Percentiles rank a stretch among this genome's conserved stretches.
phyloP scores from a whole-genome alignment of 2,329 filamentous ascomycete species.

The Trichoderma sp. region DNA sequence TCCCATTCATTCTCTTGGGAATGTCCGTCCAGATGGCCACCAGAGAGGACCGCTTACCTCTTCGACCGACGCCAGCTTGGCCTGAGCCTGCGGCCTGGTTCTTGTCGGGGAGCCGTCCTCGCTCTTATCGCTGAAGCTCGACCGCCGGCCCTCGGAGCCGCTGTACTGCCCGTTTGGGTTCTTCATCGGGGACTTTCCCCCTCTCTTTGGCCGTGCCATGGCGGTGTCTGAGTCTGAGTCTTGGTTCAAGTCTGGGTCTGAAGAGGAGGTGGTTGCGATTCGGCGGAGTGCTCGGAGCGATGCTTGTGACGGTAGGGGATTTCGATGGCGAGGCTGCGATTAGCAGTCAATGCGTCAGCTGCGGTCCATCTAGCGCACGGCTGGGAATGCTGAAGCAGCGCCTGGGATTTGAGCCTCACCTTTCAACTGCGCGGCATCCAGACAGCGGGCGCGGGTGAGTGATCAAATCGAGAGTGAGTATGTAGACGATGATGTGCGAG shows the following conservation, averaged over 20 bases:
- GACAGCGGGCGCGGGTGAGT: neutral
- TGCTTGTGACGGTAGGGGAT: slow-evolving; percentile 16
- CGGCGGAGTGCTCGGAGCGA: slow-evolving; percentile 24
- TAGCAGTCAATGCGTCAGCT: neutral
- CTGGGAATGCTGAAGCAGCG: neutral
- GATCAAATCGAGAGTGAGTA: neutral
- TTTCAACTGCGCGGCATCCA: slow-evolving; percentile 3
- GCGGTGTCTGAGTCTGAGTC: slow-evolving; percentile 8
- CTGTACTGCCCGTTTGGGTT: slow-evolving; percentile 48
- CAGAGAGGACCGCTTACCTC: slow-evolving; percentile 39
- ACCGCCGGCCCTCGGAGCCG: slow-evolving; percentile 59
- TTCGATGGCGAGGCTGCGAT: slow-evolving; percentile 8
- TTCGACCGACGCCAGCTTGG: slow-evolving; percentile 41
- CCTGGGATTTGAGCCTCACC: neutral
- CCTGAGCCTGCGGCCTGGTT: slow-evolving; percentile 35
- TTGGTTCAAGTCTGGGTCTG: neutral
- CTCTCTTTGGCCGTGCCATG: slow-evolving; percentile 50
- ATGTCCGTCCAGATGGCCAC: neutral
- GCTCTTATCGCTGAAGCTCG: slow-evolving; percentile 72
- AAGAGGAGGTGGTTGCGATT: slow-evolving; percentile 1
- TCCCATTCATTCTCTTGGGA: too few relatives aligned
- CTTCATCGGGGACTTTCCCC: slow-evolving; percentile 59
- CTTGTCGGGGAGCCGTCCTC: slow-evolving; percentile 51
- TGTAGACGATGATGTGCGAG: slow-evolving; percentile 8
- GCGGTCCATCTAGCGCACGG: neutral